Conservation (phyloP, 805 yeast species). For the Schwanniomyces pseudopolymorphus region DNA sequence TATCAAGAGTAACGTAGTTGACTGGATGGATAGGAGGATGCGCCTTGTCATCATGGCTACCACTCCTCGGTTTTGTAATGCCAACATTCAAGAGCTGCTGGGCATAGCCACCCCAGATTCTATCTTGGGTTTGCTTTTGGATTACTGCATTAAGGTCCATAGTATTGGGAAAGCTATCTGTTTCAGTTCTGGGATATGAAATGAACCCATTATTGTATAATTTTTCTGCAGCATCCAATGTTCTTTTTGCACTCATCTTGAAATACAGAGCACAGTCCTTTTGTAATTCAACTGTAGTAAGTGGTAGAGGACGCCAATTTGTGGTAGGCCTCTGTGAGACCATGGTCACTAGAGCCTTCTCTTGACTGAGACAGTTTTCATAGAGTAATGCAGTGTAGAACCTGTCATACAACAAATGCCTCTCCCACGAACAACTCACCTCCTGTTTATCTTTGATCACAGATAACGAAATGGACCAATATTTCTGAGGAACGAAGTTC, state of each 20-base stretch:
- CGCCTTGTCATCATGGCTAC: constrained; percentile 87
- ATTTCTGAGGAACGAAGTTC: constrained; percentile 70
- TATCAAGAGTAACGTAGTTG: constrained; percentile 35
- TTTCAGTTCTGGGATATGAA: constrained; percentile 97
- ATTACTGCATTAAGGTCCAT: constrained; percentile 71
- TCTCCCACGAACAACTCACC: constrained; percentile 65
- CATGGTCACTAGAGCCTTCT: constrained; percentile 49
- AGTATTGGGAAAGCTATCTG: constrained; percentile 75
- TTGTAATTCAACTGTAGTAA: constrained; percentile 92
- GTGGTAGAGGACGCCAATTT: constrained; percentile 82
- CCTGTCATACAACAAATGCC: constrained; percentile 72
- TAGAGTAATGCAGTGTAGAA: constrained; percentile 61
- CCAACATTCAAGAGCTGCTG: constrained; percentile 34
- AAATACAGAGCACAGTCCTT: constrained; percentile 76
- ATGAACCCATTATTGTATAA: constrained; percentile 83
- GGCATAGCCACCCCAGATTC: constrained; percentile 77
- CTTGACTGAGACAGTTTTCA: constrained; percentile 59
- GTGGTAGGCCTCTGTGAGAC: constrained; percentile 63
- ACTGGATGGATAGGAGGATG: constrained; percentile 99
- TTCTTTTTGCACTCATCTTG: constrained; percentile 75
- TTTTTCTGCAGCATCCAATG: constrained; percentile 77
- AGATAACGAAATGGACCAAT: constrained; percentile 70
- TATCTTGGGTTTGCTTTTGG: constrained; percentile 54
- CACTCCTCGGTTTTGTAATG: constrained; percentile 71
- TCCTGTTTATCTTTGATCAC: constrained; percentile 42